Base-by-base conservation (phyloP, 768 basidiomycete species). In the Lactarius evosmus region DNA sequence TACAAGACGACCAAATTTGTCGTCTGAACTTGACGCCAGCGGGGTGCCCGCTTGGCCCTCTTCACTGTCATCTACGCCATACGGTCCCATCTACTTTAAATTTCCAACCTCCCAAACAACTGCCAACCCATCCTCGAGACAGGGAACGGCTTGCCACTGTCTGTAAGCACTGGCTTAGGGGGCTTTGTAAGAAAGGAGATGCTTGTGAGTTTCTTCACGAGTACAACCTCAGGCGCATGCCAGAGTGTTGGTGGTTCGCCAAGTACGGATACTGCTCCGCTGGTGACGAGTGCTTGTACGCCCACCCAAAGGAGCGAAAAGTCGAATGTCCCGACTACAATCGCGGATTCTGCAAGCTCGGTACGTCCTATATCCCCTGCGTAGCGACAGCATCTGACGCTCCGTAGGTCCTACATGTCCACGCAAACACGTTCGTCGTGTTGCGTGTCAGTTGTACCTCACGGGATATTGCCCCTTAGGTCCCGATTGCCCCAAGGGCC, bases 191-290 rank as follows among this genome's bases (percentile, higher is more conserved):
- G 78, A 98, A 98, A 75, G 96, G 95, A 58, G 91, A 95, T 72
- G 88, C 90, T 29, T 99, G 97, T 78, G 97, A 98, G 78, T 99
- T 98, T 75, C 82, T 98, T 73, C 97, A 99, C 77, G 97, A 98
- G 78, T 99, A 98, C 79, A 97, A 98, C 74, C 82, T 99, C 56
- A 79, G 97, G 63, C 88, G 93, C 65, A 98, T 98, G 95, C 97
- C 97, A 7, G 93, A 98, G 74, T 98, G 97, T 72, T 97, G 94
- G 89, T 98, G 95, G 95, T 98, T 87, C 75, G 93, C 93, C 57
- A 97, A 96, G 75, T 95, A 94, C 71, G 97, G 97, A 17, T 98
- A 95, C 75, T 98, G 97, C 74, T 92, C 93, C 29, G 89, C 95
- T 22, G 96, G 97, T 61, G 95, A 96, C 69, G 95, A 98, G 75